Base-by-base conservation (phyloP, 306 rosid species). In the Mimosa pudica region DNA sequence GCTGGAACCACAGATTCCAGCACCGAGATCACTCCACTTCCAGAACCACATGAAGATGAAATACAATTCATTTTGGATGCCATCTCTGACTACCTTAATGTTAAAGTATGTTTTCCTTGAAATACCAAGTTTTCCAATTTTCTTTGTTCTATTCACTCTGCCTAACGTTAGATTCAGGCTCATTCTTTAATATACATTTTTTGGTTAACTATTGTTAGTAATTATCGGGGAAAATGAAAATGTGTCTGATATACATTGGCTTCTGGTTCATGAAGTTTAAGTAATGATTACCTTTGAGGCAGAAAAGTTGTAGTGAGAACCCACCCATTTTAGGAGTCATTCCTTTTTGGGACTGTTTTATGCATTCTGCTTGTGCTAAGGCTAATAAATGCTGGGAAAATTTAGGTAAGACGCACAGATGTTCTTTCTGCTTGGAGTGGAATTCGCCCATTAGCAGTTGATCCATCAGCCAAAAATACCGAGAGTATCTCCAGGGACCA, bases 381-480 rank as follows among this genome's bases (percentile, higher is more conserved):
- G 80, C 80, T 77, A 85, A 79, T 69, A 84, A 71, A 76, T 77
- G 46, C 42, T 10, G 20, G 74, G 57, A 84, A 77, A 72, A 49
- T 87, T 76, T 85, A 96, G 99, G 99, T 96, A 82, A 88, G 99
- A 67, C 98, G 99, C 30, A 24, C 76, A 14, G 99, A 96, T 62
- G 99, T 96, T 82, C 99, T 96, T 78, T 96, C 99, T 67, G 99
- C 99, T 64, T 96, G 99, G 99, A 96, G 99, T 85, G 99, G 99
- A 73, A 96, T 96, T 87, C 98, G 99, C 58, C 99, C 99, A 18
- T 85, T 96, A 83, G 99, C 99, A 73, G 78, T 47, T 12, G 96
- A 96, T 79, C 99, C 99, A 74, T 87, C 96, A 24, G 98, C 97
- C 0, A 91, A 90, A 82, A 96, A 77, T 78, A 96, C 99, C 0